phyloP scores from a whole-genome alignment of 441 rosid species.

The Croton laevigatus region DNA sequence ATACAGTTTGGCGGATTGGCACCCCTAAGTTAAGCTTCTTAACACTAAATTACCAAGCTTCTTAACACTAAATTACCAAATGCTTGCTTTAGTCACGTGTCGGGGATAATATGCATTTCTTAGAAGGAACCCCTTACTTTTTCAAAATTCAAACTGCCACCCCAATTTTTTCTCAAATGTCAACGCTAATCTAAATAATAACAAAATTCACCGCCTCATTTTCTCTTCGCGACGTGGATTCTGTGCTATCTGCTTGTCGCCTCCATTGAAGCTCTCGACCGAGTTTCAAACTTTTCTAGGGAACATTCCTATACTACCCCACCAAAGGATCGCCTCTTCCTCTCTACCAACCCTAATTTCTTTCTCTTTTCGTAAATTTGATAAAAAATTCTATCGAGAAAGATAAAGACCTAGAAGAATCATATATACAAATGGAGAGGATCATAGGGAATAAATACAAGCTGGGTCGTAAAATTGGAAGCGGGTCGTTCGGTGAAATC shows the following conservation, averaged over 20 bases:
- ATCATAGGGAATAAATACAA: slow-evolving; percentile 75
- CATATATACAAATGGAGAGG: slow-evolving; percentile 51
- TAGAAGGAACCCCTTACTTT: not conserved
- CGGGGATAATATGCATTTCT: not conserved
- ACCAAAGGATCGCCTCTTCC: not conserved
- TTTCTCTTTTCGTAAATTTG: not conserved
- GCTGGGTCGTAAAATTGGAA: slow-evolving; percentile 87
- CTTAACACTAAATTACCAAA: too few relatives aligned
- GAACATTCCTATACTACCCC: not conserved
- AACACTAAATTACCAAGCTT: too few relatives aligned
- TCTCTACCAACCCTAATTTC: slow-evolving; percentile 8
- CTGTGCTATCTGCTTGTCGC: not conserved
- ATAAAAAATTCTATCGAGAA: not conserved
- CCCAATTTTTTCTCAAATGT: not conserved
- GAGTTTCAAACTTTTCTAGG: not conserved
- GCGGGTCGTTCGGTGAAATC: slow-evolving; percentile 92
- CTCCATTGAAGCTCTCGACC: slow-evolving; percentile 2
- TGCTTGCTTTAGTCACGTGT: too few relatives aligned
- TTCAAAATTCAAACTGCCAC: not conserved
- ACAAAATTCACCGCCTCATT: slow-evolving; percentile 1
- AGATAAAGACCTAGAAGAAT: not conserved
- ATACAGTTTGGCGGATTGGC: too few relatives aligned
- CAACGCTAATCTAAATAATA: not conserved
- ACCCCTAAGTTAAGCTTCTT: too few relatives aligned
- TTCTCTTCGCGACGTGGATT: not conserved